These are phyloP conservation scores for Allium fistulosum DNA, from an alignment of 106 monocot species.

Conservation along the genomic window DNA sequence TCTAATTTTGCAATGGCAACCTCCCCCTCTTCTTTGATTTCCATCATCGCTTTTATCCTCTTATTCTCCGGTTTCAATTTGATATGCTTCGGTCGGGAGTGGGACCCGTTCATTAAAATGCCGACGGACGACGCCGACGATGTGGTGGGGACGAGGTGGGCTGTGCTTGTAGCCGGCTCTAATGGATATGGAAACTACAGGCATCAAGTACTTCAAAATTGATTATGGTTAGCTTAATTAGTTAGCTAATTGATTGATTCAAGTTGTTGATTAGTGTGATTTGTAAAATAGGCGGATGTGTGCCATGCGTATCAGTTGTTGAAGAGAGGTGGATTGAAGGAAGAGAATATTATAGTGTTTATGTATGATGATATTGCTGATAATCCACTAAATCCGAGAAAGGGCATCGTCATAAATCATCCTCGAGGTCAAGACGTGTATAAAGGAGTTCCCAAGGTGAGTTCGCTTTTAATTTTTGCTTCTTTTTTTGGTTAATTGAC, in stretches of 20 bases:
- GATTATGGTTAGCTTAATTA: background rate
- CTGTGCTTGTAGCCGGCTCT: constrained; percentile 81
- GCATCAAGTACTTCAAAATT: constrained; percentile 43
- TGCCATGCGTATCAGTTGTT: constrained; percentile 91
- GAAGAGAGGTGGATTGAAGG: constrained; percentile 74
- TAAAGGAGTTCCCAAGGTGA: constrained; percentile 76
- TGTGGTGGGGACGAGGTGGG: constrained; percentile 58
- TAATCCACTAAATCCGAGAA: constrained; percentile 66
- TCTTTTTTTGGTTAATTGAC: background rate
- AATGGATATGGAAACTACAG: constrained; percentile 61
- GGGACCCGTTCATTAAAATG: constrained; percentile 34
- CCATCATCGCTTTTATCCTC: background rate
- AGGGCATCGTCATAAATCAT: constrained; percentile 72
- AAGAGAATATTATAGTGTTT: constrained; percentile 91
- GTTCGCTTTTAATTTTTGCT: background rate
- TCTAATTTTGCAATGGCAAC: background rate
- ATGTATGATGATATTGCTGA: constrained; percentile 90
- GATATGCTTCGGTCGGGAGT: background rate
- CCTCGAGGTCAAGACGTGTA: constrained; percentile 75
- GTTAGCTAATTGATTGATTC: background rate
- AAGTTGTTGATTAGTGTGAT: background rate
- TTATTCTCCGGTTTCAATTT: background rate
- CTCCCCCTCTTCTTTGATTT: background rate
- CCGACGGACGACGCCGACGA: constrained; percentile 23
- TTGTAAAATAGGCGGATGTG: constrained; percentile 61